Percentiles rank a stretch among this genome's conserved stretches.
Evolutionary conservation across 805 yeast genomes (phyloP).

Genomic region (Candida awuae): DNA sequence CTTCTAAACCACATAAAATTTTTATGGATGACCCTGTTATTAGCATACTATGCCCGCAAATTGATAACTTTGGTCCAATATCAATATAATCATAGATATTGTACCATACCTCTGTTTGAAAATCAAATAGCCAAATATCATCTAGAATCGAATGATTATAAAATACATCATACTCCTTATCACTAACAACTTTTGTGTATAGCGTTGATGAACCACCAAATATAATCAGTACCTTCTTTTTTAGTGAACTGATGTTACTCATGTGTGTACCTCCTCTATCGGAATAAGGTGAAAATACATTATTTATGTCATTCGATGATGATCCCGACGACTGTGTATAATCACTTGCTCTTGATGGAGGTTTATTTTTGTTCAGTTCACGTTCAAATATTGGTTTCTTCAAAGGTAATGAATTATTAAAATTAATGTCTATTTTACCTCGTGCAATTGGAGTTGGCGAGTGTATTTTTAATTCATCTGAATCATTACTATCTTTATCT

Average conservation of each 20-base stretch:
- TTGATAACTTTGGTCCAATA: conserved; percentile 6
- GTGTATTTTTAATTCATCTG: neutral
- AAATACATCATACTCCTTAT: conserved; percentile 15
- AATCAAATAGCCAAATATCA: conserved; percentile 45
- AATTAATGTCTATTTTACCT: neutral
- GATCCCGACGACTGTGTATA: neutral
- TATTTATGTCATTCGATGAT: neutral
- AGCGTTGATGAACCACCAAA: conserved; percentile 29
- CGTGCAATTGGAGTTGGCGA: neutral
- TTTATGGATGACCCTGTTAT: conserved; percentile 17
- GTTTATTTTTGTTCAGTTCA: neutral
- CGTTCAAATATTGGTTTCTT: neutral
- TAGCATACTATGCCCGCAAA: conserved; percentile 23
- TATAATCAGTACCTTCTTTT: conserved; percentile 21
- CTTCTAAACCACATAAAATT: conserved; percentile 22
- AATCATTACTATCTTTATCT: neutral
- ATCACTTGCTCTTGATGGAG: neutral
- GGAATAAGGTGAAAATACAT: conserved; percentile 4
- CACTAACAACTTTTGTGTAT: conserved; percentile 18
- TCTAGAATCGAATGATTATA: conserved; percentile 29
- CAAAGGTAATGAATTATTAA: neutral
- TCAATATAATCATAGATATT: conserved; percentile 14
- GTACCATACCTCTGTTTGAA: conserved; percentile 37
- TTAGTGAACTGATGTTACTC: conserved; percentile 5
- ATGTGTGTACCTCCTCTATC: conserved; percentile 6